Conservation (phyloP, 2,329 filamentous ascomycete genomes). For the Sporothrix pseudoabietina region DNA sequence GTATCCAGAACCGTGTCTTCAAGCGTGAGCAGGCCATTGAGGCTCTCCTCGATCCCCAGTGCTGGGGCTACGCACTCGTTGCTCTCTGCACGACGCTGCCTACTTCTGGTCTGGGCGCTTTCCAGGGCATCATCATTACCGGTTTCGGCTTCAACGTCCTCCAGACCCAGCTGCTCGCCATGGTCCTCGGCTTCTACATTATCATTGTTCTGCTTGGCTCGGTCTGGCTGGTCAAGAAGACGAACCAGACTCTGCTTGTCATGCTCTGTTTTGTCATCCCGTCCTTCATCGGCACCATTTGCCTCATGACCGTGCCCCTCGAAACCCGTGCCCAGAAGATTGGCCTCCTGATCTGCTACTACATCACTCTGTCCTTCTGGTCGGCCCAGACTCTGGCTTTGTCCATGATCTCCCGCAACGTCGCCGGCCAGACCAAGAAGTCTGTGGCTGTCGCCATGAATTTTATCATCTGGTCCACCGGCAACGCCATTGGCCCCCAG, state of each 20-base stretch:
- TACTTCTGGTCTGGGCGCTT: slow-evolving; percentile 71
- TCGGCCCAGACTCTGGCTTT: slow-evolving; percentile 67
- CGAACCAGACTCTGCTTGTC: slow-evolving; percentile 66
- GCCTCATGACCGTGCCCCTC: slow-evolving; percentile 69
- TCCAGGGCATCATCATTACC: slow-evolving; percentile 73
- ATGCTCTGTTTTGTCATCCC: slow-evolving; percentile 69
- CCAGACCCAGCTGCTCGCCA: slow-evolving; percentile 71
- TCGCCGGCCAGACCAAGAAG: slow-evolving; percentile 75
- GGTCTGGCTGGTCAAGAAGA: slow-evolving; percentile 67
- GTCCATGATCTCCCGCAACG: slow-evolving; percentile 68
- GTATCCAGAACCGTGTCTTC: slow-evolving; percentile 58
- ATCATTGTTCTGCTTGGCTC: slow-evolving; percentile 69
- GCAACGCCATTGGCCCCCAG: slow-evolving; percentile 54
- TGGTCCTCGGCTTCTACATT: slow-evolving; percentile 75
- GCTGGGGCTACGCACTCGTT: slow-evolving; percentile 65
- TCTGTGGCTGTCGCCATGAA: slow-evolving; percentile 67
- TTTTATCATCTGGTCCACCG: slow-evolving; percentile 66
- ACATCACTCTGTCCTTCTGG: slow-evolving; percentile 76
- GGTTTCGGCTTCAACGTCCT: slow-evolving; percentile 66
- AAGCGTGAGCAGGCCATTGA: slow-evolving; percentile 52
- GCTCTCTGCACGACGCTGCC: slow-evolving; percentile 71
- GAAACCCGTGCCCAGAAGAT: slow-evolving; percentile 60
- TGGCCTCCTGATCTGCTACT: slow-evolving; percentile 72
- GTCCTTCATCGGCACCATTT: slow-evolving; percentile 71
- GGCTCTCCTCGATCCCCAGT: slow-evolving; percentile 65